A percentile compares a stretch with the other conserved stretches of the same genome.
These are phyloP conservation scores for Eremochloa ophiuroides DNA, from an alignment of 176 grass and related monocot species.

Conservation along the genomic window DNA sequence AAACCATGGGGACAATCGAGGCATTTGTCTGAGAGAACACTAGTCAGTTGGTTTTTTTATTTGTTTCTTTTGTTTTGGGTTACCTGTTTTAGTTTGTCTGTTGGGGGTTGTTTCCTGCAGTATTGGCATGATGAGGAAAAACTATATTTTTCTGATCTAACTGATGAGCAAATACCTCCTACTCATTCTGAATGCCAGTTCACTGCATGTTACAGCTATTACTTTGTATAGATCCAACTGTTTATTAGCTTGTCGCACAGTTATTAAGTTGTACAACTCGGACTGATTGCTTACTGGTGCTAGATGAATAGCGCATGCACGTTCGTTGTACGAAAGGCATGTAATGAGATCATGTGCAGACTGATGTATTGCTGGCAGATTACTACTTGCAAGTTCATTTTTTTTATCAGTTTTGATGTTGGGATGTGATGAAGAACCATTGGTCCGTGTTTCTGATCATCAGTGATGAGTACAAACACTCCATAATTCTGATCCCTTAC, in stretches of 20 bases:
- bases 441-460: slow-evolving; percentile 62
- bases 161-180: slow-evolving; percentile 56
- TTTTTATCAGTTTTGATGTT: background rate
- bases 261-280: background rate
- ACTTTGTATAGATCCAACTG: rapidly evolving
- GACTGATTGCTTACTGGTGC: no score
- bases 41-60: rapidly evolving
- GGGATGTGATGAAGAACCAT: slow-evolving; percentile 33
- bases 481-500: slow-evolving; percentile 20
- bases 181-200: slow-evolving; percentile 53
- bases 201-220: background rate
- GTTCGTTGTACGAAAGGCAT: no score
- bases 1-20: slow-evolving; percentile 54
- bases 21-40: slow-evolving; percentile 69
- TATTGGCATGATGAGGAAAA: slow-evolving; percentile 39
- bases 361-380: no score
- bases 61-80: rapidly evolving
- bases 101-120: background rate
- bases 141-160: slow-evolving; percentile 1
- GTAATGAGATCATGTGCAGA: no score
- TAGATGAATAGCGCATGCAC: no score
- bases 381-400: no score
- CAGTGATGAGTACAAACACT: slow-evolving; percentile 38
- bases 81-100: rapidly evolving
- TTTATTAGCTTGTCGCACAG: background rate